Evolutionary conservation across 2,329 filamentous ascomycete genomes (phyloP), one percentile per base, ranked within the genome.

Genomic region (Hysterium pulicare): DNA sequence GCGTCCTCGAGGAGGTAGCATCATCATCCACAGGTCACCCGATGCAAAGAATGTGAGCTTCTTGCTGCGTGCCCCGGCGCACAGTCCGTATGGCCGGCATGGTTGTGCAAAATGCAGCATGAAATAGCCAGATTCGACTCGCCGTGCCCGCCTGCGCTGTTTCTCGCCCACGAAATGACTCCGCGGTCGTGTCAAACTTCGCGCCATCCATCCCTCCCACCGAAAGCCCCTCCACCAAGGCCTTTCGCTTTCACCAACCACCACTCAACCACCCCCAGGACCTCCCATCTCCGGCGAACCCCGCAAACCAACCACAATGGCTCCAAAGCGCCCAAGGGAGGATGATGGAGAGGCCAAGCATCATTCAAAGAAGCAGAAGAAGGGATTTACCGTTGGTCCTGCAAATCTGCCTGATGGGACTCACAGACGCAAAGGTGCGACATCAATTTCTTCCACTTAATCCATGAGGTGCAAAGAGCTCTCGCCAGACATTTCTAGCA

Each of bases 331-430:
- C 48, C 59, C 75, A n/a, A 71, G 67, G 22, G 77, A 81, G 40
- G 68, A 71, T 46, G 58, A 62, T 16, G n/a, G n/a, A n/a, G 50
- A 61, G 13, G 61, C 59, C 34, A 52, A 46, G 38, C 58, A 66
- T 28, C n/a, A n/a, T n/a, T 72, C 51, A 33, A 76, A 79, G 59
- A 79, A 77, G 49, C 58, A 61, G 49, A 78, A 71, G 51, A 84
- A 86, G 54, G 89, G 87, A 38, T 96, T 97, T 71, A 79, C 79
- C 31, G 86, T 96, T 43, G 91, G 90, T 0, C 90, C 91, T 22
- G 86, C 86, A 28, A 95, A 96, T 65, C 75, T 97, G 20, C 91
- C 91, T 31, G 90, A 96, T 65, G 90, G 91, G 42, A 84, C 85
- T 17, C 88, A 93, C 78, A 81, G 82, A 58, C 83, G 91, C 57